Evolutionary conservation across 2,329 filamentous ascomycete genomes (phyloP), one percentile per base, ranked within the genome.

Genomic region (Malbranchea cinnamomea): DNA sequence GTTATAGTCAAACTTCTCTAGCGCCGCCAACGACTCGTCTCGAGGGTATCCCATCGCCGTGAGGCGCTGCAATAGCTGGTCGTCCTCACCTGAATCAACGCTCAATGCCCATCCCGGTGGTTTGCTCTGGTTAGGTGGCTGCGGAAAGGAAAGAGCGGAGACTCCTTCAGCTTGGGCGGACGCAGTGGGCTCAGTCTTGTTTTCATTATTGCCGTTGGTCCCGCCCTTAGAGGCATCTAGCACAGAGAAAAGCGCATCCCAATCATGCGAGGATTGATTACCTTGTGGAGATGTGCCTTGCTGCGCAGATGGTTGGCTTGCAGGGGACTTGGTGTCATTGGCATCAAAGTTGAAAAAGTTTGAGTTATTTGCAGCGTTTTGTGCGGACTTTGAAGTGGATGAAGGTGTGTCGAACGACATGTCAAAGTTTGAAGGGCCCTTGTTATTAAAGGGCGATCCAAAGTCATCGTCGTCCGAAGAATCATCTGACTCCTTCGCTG

Each of bases 1-100:
- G 53, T 94, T 89, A 57, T 95, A 94, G 59, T 95, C 84, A 52
- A 80, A 93, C 54, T 87, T 85, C 63, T 95, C 87, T 49, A 95
- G 59, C 14, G 89, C 87, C 28, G 65, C 64, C 20, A 94, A 59
- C 10, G 83, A 79, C 29, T 81, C 74, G 5, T 65, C 60, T 17
- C 87, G 67, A 4, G 72, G 58, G 50, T 91, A 95, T 1, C 87
- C 87, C 84, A 95, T 93, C 6, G 71, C 68, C 1, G 82, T 92
- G 47, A 95, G 54, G 43, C 84, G 76, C 63, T 92, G 91, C 41
- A 95, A 59, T 33, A 92, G 87, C 6, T 83, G 79, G 49, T 95
- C 87, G 48, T 95, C 87, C 46, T 91, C 81, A 46, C 78, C 78
- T 3, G 78, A 78, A 12, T 75, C 72, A 30, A 74, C 69, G 25